phyloP scores from a whole-genome alignment of 768 basidiomycete species.

The Porpolomopsis calyptriformis region DNA sequence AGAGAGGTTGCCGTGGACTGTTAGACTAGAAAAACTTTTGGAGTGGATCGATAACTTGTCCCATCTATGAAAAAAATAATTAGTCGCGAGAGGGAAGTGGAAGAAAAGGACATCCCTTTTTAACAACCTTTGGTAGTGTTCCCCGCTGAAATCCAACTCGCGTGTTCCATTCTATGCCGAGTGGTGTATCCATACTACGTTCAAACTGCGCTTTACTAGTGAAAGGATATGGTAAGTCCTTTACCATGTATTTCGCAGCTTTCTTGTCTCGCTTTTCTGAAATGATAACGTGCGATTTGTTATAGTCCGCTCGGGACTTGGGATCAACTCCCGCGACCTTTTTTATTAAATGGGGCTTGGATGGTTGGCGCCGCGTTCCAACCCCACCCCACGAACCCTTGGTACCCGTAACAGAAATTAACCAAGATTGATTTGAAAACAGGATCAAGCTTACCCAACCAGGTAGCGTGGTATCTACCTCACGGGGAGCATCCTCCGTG shows the following conservation, averaged over 20 bases:
- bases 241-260: slow-evolving; percentile 77
- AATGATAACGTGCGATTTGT: slow-evolving; percentile 84
- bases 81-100: slow-evolving; percentile 2
- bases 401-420: no score
- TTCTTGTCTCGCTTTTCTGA: slow-evolving; percentile 95
- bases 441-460: slow-evolving; percentile 88
- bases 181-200: slow-evolving; percentile 64
- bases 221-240: slow-evolving; percentile 90
- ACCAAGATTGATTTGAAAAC: no score
- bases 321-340: slow-evolving; percentile 76
- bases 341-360: slow-evolving; percentile 68
- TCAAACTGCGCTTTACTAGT: slow-evolving; percentile 92
- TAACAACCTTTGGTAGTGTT: slow-evolving; percentile 76
- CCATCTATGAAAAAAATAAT: slow-evolving; percentile 36
- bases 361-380: slow-evolving; percentile 49
- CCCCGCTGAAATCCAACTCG: slow-evolving; percentile 72
- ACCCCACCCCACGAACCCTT: slow-evolving; percentile 90
- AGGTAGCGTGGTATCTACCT: slow-evolving; percentile 82
- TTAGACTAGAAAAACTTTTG: slow-evolving; percentile 31
- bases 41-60: slow-evolving; percentile 58
- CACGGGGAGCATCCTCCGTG: slow-evolving; percentile 75
- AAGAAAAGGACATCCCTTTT: slow-evolving; percentile 49
- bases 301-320: slow-evolving; percentile 68
- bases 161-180: slow-evolving; percentile 93
- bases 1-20: not conserved